These are phyloP conservation scores for Lophiotrema nucula DNA, from an alignment of 495 filamentous ascomycete species.

Conservation along the genomic window DNA sequence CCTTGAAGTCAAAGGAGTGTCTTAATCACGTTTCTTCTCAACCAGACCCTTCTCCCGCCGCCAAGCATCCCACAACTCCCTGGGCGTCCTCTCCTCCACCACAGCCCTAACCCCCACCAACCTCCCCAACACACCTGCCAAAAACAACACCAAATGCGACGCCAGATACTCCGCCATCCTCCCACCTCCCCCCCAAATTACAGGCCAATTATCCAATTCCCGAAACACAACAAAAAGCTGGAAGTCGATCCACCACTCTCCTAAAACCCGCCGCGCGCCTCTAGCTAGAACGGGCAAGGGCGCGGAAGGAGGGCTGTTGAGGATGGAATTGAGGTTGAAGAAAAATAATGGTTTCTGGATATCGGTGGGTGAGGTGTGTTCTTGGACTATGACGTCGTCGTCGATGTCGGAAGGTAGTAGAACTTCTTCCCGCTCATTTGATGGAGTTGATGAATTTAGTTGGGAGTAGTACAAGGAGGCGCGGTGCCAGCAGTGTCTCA, in stretches of 20 bases:
- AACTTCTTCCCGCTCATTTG: not conserved
- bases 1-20: too few relatives aligned
- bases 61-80: slow-evolving; percentile 18
- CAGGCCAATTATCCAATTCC: slow-evolving; percentile 21
- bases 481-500: not conserved
- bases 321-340: slow-evolving; percentile 40
- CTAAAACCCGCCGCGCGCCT: not conserved
- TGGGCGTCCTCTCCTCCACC: slow-evolving; percentile 18
- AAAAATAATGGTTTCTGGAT: slow-evolving; percentile 42
- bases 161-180: slow-evolving; percentile 1
- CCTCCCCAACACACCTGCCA: slow-evolving; percentile 6
- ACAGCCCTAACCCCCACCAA: slow-evolving; percentile 10
- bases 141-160: slow-evolving; percentile 2
- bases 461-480: too few relatives aligned
- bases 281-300: not conserved
- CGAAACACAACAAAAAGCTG: slow-evolving; percentile 19
- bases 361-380: slow-evolving; percentile 40
- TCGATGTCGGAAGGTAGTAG: not conserved
- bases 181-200: not conserved
- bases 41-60: not conserved
- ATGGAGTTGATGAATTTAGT: too few relatives aligned
- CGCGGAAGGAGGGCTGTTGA: not conserved
- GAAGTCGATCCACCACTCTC: not conserved
- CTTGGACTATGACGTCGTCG: slow-evolving; percentile 37
- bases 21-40: too few relatives aligned